Evolutionary conservation across 2,329 filamentous ascomycete genomes (phyloP).

Genomic region (Beauveria asiatica): DNA sequence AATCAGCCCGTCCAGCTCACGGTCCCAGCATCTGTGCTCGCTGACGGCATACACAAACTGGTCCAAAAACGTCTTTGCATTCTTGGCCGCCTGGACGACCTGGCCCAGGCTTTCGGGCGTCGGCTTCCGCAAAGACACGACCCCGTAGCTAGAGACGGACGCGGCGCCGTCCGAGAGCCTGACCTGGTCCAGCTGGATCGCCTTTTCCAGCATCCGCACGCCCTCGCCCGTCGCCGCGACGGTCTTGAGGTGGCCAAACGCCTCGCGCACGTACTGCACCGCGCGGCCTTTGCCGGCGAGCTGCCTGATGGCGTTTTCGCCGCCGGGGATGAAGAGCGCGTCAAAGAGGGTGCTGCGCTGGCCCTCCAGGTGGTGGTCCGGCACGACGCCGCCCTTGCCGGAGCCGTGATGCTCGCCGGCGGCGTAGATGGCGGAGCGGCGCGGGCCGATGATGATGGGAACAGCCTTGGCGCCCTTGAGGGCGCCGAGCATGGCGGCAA

Average conservation of each 20-base stretch:
- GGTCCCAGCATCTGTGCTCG: slow-evolving; percentile 63
- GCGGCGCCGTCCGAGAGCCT: slow-evolving; percentile 33
- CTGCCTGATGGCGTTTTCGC: slow-evolving; percentile 51
- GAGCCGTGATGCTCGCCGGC: slow-evolving; percentile 42
- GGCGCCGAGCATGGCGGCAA: slow-evolving; percentile 55
- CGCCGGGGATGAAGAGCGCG: slow-evolving; percentile 68
- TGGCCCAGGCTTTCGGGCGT: slow-evolving; percentile 52
- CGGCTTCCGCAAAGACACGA: slow-evolving; percentile 55
- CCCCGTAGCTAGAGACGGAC: slow-evolving; percentile 61
- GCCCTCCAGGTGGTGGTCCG: slow-evolving; percentile 73
- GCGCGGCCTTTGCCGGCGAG: slow-evolving; percentile 64
- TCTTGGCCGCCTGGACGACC: slow-evolving; percentile 54
- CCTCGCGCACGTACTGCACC: slow-evolving; percentile 68
- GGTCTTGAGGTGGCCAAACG: slow-evolving; percentile 73
- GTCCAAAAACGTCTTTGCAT: slow-evolving; percentile 59
- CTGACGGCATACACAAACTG: slow-evolving; percentile 62
- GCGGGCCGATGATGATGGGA: slow-evolving; percentile 63
- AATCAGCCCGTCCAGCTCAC: slow-evolving; percentile 64
- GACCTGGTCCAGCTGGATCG: slow-evolving; percentile 33
- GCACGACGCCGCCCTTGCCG: slow-evolving; percentile 47
- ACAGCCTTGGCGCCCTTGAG: slow-evolving; percentile 55
- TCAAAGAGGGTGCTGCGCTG: slow-evolving; percentile 77
- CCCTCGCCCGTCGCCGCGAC: slow-evolving; percentile 70
- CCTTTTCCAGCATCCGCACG: slow-evolving; percentile 49
- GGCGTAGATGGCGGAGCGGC: slow-evolving; percentile 57